Evolutionary conservation across 495 filamentous ascomycete species (phyloP), one percentile per base, ranked within the genome.

Genomic region (Aspergillus ellipticus): DNA sequence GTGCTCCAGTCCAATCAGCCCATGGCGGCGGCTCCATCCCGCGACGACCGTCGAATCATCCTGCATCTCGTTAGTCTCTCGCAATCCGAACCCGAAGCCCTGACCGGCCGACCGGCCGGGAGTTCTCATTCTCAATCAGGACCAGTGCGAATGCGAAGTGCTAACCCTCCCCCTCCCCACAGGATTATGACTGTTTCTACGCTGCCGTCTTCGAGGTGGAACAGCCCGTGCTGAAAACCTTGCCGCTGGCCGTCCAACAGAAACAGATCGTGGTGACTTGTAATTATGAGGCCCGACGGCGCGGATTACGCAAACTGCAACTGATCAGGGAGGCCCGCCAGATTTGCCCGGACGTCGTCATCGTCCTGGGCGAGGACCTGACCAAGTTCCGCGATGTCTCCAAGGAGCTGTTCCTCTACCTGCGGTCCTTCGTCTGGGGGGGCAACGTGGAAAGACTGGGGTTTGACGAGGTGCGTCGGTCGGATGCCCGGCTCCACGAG

Each of bases 131-230:
- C n/a, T n/a, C n/a, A n/a, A n/a, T n/a, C n/a, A n/a, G n/a, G n/a
- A n/a, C n/a, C n/a, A n/a, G n/a, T n/a, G n/a, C n/a, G n/a, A n/a
- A n/a, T n/a, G n/a, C n/a, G n/a, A n/a, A n/a, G n/a, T 16, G 49
- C 56, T 63, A 53, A 70, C 45, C 20, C 6, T 2, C n/a, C 22
- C 22, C 20, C 24, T 22, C 11, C n/a, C 53, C 52, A 13, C 19
- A 91, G 88, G 89, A 92, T 72, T 89, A 94, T 74, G 89, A 96
- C 74, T 95, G 90, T 69, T 96, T 96, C 77, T 97, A 97, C 67
- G 91, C 91, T 29, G 86, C 89, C 41, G 92, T 93, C 29, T 85
- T 93, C 57, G 92, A 96, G 70, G 85, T 85, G 53, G 84, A 88
- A 60, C 85, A 88, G 60, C 90, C 92, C 1, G 70, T 77, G 0